A percentile compares a stretch with the other conserved stretches of the same genome.
These are phyloP conservation scores for Botrytis hyacinthi DNA, from an alignment of 2,329 filamentous ascomycete species.

Conservation along the genomic window DNA sequence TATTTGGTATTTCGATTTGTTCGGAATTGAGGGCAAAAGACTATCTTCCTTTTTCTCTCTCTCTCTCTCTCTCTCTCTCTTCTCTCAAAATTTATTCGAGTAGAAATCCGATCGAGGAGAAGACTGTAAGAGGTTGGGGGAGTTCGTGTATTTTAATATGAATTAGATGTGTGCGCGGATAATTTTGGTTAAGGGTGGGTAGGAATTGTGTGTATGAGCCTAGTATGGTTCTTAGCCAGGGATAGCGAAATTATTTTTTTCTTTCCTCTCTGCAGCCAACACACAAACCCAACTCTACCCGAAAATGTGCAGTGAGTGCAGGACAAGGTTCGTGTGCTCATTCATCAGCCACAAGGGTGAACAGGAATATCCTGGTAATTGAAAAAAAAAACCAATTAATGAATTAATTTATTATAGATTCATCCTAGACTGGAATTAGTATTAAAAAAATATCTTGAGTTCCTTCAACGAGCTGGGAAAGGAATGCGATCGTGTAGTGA, in stretches of 20 bases:
- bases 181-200: background rate
- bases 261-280: background rate
- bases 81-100: background rate
- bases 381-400: background rate
- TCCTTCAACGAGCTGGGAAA: background rate
- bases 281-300: background rate
- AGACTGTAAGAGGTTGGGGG: conserved; percentile 14
- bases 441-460: conserved; percentile 7
- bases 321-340: conserved; percentile 11
- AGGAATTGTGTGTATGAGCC: background rate
- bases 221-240: conserved; percentile 5
- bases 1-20: background rate
- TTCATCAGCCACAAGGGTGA: conserved; percentile 17
- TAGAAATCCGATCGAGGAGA: conserved; percentile 10
- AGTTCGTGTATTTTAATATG: conserved; percentile 8
- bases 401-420: background rate
- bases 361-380: conserved; percentile 1
- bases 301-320: conserved; percentile 9
- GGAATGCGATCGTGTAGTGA: background rate
- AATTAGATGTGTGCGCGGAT: background rate
- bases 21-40: background rate
- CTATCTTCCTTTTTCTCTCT: background rate
- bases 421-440: conserved; percentile 5
- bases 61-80: background rate
- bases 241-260: background rate